Percentiles rank a stretch among this genome's conserved stretches.
These are phyloP conservation scores for Macrolepiota dolichaula DNA, from an alignment of 768 basidiomycete genomes.

Conservation along the genomic window DNA sequence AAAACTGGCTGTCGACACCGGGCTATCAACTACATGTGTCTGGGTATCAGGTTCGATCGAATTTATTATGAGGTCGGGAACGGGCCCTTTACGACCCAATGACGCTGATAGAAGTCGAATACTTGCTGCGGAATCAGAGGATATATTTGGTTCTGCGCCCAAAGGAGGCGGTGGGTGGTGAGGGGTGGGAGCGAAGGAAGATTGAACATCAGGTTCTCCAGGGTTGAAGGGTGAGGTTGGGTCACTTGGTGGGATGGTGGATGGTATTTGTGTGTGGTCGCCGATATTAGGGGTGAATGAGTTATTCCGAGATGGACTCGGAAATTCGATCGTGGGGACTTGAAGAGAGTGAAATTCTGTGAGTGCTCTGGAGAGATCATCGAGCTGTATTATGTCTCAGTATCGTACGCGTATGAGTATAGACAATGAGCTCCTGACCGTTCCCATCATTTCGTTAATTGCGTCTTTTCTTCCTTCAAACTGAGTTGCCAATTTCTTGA, in stretches of 20 bases:
- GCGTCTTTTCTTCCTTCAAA: slow-evolving; percentile 69
- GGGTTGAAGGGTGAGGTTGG: slow-evolving; percentile 6
- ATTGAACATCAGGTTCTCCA: slow-evolving; percentile 6
- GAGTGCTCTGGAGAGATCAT: slow-evolving; percentile 50
- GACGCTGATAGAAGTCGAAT: slow-evolving; percentile 2
- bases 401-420: slow-evolving; percentile 1
- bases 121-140: slow-evolving; percentile 15
- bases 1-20: slow-evolving; percentile 27
- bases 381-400: slow-evolving; percentile 40
- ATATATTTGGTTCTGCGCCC: not conserved
- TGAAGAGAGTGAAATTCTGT: slow-evolving; percentile 48
- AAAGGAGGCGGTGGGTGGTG: not conserved
- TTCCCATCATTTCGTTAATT: slow-evolving; percentile 70
- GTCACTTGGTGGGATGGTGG: slow-evolving; percentile 7
- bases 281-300: not conserved
- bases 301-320: slow-evolving; percentile 25
- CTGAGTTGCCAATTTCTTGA: slow-evolving; percentile 61
- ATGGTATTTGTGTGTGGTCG: not conserved
- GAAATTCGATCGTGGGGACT: slow-evolving; percentile 41
- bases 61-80: slow-evolving; percentile 29
- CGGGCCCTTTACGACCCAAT: slow-evolving; percentile 16
- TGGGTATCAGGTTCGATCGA: slow-evolving; percentile 27
- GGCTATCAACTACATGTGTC: slow-evolving; percentile 34
- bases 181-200: not conserved
- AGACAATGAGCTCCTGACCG: slow-evolving; percentile 39